Evolutionary conservation across 2,329 filamentous ascomycete species (phyloP), one percentile per base, ranked within the genome.

Genomic region (Aspergillus glaucus): DNA sequence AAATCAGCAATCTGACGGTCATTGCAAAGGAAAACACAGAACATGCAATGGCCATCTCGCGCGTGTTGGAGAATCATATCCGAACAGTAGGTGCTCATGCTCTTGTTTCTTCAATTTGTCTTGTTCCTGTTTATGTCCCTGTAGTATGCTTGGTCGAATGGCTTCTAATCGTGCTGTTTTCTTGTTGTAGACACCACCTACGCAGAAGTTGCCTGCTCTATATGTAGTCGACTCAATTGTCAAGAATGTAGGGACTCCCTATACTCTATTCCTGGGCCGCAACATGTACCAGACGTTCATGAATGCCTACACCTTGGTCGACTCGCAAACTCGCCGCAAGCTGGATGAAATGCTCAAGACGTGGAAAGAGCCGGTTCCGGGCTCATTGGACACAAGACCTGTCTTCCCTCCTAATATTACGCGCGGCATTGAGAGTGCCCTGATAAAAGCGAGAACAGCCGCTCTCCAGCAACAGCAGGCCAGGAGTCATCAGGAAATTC

Each of bases 141-240:
- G 54, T 60, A 56, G 55, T 58, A 55, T 55, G 49, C 46, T 40
- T 53, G 55, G 54, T 53, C 54, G 54, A 53, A 58, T 52, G 50
- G 53, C 53, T 56, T 68, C 64, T 66, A 65, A 68, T 64, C 59
- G 47, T 60, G 55, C 54, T 62, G 10, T 30, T 30, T 30, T 30
- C 9, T 30, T 30, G 26, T 46, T 67, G 56, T 71, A 98, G 93
- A 88, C 87, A 47, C 82, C 89, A 42, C 90, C 93, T 36, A 80
- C 83, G 52, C 91, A 90, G 69, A 98, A 97, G 65, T 77, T 98
- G 2, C 91, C 93, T 15, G 89, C 93, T n/a, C 79, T 98, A 24
- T 98, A 97, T 72, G 88, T 98, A 56, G 85, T 98, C 64, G 93
- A 98, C 72, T 97, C 92, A 14, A 92, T 98, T 53, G 91, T 95